These are phyloP conservation scores for Aspergillus leporis DNA, from an alignment of 495 filamentous ascomycete species.

Conservation along the genomic window DNA sequence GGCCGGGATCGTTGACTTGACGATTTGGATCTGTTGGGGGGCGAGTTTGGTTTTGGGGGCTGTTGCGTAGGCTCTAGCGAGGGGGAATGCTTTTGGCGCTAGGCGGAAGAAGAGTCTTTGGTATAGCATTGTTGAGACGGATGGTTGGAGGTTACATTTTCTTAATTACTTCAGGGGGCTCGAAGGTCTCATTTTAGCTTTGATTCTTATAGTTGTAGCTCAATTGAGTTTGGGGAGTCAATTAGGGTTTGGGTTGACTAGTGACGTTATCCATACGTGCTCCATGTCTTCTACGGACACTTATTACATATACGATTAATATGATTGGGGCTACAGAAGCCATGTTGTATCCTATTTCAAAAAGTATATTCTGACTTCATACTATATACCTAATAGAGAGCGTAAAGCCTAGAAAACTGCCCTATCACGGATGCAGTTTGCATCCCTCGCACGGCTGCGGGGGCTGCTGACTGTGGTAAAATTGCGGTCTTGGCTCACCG, in stretches of 20 bases:
- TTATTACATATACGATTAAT: too few species aligned
- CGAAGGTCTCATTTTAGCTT: too few species aligned
- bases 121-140: background rate
- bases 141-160: too few species aligned
- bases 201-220: background rate
- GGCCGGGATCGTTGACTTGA: conserved; percentile 42
- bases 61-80: background rate
- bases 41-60: conserved; percentile 7
- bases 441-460: conserved; percentile 22
- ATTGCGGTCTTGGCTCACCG: conserved; percentile 10
- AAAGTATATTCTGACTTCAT: too few species aligned
- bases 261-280: background rate
- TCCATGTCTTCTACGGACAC: too few species aligned
- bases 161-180: too few species aligned
- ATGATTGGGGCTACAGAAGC: too few species aligned
- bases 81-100: background rate
- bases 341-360: too few species aligned
- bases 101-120: background rate
- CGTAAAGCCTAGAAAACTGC: background rate
- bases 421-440: conserved; percentile 18
- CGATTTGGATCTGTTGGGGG: conserved; percentile 25
- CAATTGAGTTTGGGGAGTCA: background rate
- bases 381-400: too few species aligned
- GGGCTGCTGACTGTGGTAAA: conserved; percentile 14
- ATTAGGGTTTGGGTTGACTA: background rate